phyloP scores from a whole-genome alignment of 176 grass and related monocot species.

The Oryza brachyantha region DNA sequence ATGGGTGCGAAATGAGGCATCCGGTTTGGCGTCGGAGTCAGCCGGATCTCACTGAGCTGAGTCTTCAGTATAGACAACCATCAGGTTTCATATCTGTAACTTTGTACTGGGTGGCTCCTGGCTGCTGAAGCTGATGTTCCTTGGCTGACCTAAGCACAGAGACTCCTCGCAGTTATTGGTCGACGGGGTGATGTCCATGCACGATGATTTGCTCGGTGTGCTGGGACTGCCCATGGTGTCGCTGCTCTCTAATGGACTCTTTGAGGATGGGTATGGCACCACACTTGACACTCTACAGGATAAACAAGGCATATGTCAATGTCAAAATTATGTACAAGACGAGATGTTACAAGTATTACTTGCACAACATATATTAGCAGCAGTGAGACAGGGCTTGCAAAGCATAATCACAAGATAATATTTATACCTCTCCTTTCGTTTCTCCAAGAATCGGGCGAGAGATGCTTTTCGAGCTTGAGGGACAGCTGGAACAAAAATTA shows the following conservation, averaged over 20 bases:
- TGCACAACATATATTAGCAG: background rate
- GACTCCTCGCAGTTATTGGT: slow-evolving; percentile 36
- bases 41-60: background rate
- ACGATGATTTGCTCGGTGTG: slow-evolving; percentile 41
- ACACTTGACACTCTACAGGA: slow-evolving; percentile 46
- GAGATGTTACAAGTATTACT: background rate
- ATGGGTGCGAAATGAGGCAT: background rate
- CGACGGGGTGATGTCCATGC: slow-evolving; percentile 22
- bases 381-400: background rate
- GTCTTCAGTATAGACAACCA: background rate
- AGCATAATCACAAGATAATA: background rate
- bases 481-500: slow-evolving; percentile 57
- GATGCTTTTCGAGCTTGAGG: slow-evolving; percentile 94
- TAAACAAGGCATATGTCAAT: background rate
- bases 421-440: slow-evolving; percentile 77
- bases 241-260: slow-evolving; percentile 44
- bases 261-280: slow-evolving; percentile 52
- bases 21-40: background rate
- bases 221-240: slow-evolving; percentile 35
- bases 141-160: slow-evolving; percentile 35
- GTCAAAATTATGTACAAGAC: background rate
- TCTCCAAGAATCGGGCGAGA: slow-evolving; percentile 83
- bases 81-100: slow-evolving; percentile 43
- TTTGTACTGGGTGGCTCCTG: slow-evolving; percentile 31
- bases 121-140: slow-evolving; percentile 40